A percentile compares a stretch with the other conserved stretches of the same genome.
Evolutionary conservation across 345 rosid species (phyloP).

Genomic region (Gossypium thurberi): DNA sequence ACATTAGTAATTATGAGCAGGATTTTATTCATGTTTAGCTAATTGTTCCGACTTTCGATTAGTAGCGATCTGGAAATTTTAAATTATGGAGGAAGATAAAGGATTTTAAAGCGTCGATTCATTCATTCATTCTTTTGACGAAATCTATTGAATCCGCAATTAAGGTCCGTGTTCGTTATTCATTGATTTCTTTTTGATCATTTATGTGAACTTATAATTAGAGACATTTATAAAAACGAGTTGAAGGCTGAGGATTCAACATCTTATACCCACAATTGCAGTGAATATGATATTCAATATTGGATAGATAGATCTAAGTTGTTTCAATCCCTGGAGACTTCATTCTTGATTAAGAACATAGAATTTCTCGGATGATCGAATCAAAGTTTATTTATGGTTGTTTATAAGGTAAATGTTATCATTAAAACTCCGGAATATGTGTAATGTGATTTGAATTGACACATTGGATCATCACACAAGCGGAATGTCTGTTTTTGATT

Average conservation of each 20-base stretch:
- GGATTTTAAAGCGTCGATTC: background rate
- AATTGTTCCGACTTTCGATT: background rate
- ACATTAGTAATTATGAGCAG: background rate
- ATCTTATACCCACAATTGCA: background rate
- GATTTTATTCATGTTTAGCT: background rate
- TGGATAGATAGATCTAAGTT: background rate
- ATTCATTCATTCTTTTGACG: background rate
- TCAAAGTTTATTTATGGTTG: background rate
- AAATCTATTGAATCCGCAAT: slow-evolving; percentile 9
- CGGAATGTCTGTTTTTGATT: background rate
- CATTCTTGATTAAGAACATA: background rate
- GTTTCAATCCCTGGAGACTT: background rate
- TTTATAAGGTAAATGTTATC: background rate
- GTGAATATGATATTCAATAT: background rate
- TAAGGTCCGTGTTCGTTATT: background rate
- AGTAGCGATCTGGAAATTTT: background rate
- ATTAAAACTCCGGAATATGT: background rate
- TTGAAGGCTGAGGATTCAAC: background rate
- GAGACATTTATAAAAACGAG: background rate
- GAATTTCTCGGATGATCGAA: background rate
- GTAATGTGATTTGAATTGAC: background rate
- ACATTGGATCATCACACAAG: background rate
- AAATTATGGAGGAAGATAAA: background rate
- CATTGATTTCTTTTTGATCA: background rate
- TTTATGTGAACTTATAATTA: background rate